Conservation (phyloP, 2,329 filamentous ascomycete genomes). For the Aspergillus fijiensis region DNA sequence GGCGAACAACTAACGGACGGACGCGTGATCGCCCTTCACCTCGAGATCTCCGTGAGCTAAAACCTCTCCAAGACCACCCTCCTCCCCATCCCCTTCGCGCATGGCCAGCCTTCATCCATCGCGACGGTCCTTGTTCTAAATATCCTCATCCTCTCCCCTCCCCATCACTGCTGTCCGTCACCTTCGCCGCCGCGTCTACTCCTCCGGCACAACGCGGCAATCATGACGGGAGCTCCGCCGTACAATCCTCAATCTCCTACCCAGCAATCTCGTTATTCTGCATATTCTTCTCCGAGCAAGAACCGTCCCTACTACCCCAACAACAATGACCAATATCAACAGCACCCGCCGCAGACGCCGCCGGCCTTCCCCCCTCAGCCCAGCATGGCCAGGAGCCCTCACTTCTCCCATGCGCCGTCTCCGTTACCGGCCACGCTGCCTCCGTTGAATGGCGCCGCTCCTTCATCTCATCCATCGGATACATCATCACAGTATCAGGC, state of each 20-base stretch:
- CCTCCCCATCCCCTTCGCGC: slow-evolving; percentile 12
- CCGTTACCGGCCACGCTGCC: slow-evolving; percentile 42
- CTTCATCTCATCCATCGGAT: slow-evolving; percentile 32
- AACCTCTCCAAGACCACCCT: slow-evolving; percentile 7
- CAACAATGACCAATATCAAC: slow-evolving; percentile 45
- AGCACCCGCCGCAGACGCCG: slow-evolving; percentile 44
- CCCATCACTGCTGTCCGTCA: slow-evolving; percentile 2
- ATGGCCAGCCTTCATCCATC: slow-evolving; percentile 16
- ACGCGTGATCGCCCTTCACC: slow-evolving; percentile 20
- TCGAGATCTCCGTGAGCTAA: slow-evolving; percentile 10
- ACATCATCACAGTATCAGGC: slow-evolving; percentile 37
- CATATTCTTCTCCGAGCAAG: slow-evolving; percentile 46
- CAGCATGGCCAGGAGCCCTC: slow-evolving; percentile 41
- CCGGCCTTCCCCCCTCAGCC: slow-evolving; percentile 39
- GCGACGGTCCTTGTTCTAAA: slow-evolving; percentile 13
- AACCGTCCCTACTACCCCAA: slow-evolving; percentile 41
- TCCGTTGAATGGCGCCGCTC: slow-evolving; percentile 39
- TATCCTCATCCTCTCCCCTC: not conserved
- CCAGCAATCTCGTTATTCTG: slow-evolving; percentile 43
- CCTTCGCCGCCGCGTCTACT: slow-evolving; percentile 25
- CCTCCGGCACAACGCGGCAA: slow-evolving; percentile 34
- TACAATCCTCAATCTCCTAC: slow-evolving; percentile 48
- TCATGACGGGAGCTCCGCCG: slow-evolving; percentile 47
- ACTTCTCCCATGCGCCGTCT: slow-evolving; percentile 42
- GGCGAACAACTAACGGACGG: slow-evolving; percentile 12